Evolutionary conservation across 202 grass and related monocot genomes (phyloP), one percentile per base, ranked within the genome.

Genomic region (Hordeum pubiflorum): DNA sequence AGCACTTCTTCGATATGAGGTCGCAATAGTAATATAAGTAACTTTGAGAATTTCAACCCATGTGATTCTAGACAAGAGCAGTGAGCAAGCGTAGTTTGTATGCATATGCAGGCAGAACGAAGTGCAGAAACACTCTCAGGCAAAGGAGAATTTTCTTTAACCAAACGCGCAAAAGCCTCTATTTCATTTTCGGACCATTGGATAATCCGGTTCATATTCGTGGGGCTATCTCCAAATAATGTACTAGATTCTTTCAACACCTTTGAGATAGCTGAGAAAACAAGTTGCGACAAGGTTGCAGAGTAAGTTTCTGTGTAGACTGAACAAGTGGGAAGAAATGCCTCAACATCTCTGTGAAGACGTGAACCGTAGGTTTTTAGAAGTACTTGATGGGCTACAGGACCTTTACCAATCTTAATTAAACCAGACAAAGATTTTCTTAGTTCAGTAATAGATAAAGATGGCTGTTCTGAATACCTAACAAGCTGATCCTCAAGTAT

Each of bases 101-200:
- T 84, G 74, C 95, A 97, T 63, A 97, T 85, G 69, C 92, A 89
- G 18, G 86, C 92, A 70, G 95, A 91, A 43, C 90, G 90, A 78
- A 97, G 84, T 7, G 95, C 95, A 84, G 84, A 86, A 79, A 84
- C 72, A 55, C 88, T 94, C 84, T 97, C 95, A 39, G 75, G 75
- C 62, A 87, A 87, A 32, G 90, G 88, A 57, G 95, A 94, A 26
- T 93, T 97, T 74, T 97, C 90, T 88, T 94, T 97, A 39, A 97
- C 95, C 82, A 94, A 91, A 68, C 78, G 81, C 0, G 84, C 92
- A 86, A 94, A 94, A 27, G 82, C 84, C 86, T 94, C 95, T 54
- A 97, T 94, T 87, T 94, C 88, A 67, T 59, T 89, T 58, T 97
- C 95, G 27, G 89, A 86, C 95, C 95, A 97, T n/a, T 94, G 95